These are phyloP conservation scores for Anethum foeniculum DNA, from an alignment of 140 eudicot species.

Conservation along the genomic window DNA sequence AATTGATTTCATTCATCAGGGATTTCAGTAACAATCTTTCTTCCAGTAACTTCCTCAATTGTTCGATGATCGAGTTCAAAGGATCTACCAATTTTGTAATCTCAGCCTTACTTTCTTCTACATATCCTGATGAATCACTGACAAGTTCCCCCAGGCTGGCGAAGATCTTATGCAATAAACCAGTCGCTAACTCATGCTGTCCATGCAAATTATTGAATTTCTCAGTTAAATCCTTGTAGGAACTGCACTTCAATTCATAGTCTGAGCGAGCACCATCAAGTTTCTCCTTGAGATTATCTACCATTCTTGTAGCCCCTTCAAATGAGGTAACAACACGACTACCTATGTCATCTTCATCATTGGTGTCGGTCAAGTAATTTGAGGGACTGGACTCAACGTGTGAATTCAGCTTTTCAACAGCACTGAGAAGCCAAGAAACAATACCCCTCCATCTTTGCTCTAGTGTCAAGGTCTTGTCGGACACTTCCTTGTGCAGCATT, in stretches of 20 bases:
- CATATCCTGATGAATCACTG: conserved; percentile 23
- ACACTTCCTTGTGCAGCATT: conserved; percentile 29
- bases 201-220: conserved; percentile 38
- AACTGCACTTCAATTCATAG: conserved; percentile 19
- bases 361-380: conserved; percentile 7
- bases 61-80: conserved; percentile 36
- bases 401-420: conserved; percentile 41
- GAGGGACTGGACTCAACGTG: conserved; percentile 15
- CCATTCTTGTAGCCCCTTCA: conserved; percentile 46
- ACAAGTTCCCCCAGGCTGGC: conserved; percentile 53
- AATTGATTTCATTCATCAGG: conserved; percentile 35
- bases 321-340: conserved; percentile 39
- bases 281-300: conserved; percentile 40
- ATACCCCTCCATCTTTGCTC: conserved; percentile 31
- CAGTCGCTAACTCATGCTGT: conserved; percentile 34
- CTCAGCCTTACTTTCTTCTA: conserved; percentile 34
- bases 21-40: conserved; percentile 49
- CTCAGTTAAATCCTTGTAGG: conserved; percentile 30
- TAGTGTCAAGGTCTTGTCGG: conserved; percentile 21
- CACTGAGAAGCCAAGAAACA: conserved; percentile 21
- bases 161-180: conserved; percentile 44
- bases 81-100: conserved; percentile 36
- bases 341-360: conserved; percentile 20
- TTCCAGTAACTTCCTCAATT: conserved; percentile 29
- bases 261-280: conserved; percentile 43